Base-by-base conservation (phyloP, 805 yeast genomes). In the Metschnikowia continentalis region DNA sequence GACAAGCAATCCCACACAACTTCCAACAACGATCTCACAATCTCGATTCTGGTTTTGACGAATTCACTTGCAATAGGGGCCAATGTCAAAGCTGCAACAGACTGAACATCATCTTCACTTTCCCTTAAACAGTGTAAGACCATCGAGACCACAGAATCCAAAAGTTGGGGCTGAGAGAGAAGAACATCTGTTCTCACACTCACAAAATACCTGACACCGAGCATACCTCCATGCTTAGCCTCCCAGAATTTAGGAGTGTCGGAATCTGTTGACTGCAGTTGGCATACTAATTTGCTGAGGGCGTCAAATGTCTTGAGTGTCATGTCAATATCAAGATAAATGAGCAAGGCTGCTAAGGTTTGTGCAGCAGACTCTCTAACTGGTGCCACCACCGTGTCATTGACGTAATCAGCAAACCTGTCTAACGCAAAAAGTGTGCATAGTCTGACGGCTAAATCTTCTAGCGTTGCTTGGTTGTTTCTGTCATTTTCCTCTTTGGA, bases 331-430 rank as follows among this genome's bases (percentile, higher is more conserved):
- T 83, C 77, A 46, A 94, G 69, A 67, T 90, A 94, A n/a, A 86
- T 72, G 42, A 94, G 70, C 37, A 92, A 70, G 1, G 97, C 96
- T 14, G 96, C 98, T 45, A 94, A 70, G 0, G 97, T 83, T 68
- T 94, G 99, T 0, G 97, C 97, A 30, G 92, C 90, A 35, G 96
- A 90, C 69, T 95, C 99, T 63, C 99, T 75, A 4, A 94, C 98
- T 1, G 99, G 99, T 0, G 98, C 98, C 36, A 94, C 96, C 13
- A 94, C 99, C 6, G 96, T 95, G 64, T 94, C 99, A 40, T 96
- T 86, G 32, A 94, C 96, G 67, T 88, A 94, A 71, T 94, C 99
- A 43, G 97, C 98, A 69, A 94, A 94, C 59, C 98, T 72, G 69
- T 94, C 99, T 48, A 94, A 73, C 2, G 97, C 92, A 67, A 94